Conservation (phyloP, 2,329 filamentous ascomycete genomes). For the Escovopsis sp. region DNA sequence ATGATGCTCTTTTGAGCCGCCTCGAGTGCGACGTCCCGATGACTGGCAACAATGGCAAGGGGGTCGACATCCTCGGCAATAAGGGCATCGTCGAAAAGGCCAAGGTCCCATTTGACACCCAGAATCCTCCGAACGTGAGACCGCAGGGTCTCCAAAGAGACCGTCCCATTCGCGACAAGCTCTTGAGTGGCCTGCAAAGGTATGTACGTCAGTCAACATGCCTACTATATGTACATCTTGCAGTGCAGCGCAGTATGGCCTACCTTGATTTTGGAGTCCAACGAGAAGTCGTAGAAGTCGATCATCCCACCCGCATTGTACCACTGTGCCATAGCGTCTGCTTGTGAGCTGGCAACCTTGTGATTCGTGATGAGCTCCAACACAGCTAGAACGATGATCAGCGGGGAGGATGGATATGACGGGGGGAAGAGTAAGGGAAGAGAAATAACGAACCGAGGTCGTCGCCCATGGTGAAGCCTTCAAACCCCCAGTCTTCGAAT, state of each 20-base stretch:
- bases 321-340: slow-evolving; percentile 4
- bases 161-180: slow-evolving; percentile 2
- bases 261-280: slow-evolving; percentile 2
- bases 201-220: neutral
- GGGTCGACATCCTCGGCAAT: slow-evolving; percentile 4
- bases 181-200: neutral
- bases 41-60: slow-evolving; percentile 2
- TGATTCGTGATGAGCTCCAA: slow-evolving; percentile 2
- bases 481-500: slow-evolving; percentile 2
- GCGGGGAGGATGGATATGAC: too few relatives aligned
- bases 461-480: slow-evolving; percentile 3
- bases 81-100: slow-evolving; percentile 3
- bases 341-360: slow-evolving; percentile 2
- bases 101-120: slow-evolving; percentile 5
- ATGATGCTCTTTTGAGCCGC: slow-evolving; percentile 5
- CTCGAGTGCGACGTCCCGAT: slow-evolving; percentile 3
- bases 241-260: neutral
- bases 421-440: neutral
- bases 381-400: neutral
- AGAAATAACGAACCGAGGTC: neutral
- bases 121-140: slow-evolving; percentile 3
- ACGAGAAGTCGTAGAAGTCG: slow-evolving; percentile 4
- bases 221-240: neutral
- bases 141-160: slow-evolving; percentile 1
- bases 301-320: slow-evolving; percentile 5